Conservation (phyloP, 2,329 filamentous ascomycete genomes). For the Incumbomyces lentus region DNA sequence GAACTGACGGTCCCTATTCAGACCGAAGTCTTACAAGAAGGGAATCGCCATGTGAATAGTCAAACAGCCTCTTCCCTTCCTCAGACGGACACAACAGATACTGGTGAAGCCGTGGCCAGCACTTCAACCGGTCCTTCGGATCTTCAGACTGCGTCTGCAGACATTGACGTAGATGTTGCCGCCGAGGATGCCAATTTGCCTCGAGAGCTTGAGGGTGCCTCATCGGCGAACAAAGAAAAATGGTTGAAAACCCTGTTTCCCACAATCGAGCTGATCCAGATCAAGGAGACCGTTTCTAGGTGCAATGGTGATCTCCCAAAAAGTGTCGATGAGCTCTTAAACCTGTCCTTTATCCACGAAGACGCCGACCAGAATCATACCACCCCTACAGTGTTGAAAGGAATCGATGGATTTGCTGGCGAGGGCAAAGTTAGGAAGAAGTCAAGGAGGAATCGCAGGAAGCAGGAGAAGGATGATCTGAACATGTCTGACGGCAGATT, state of each 20-base stretch:
- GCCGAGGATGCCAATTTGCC: not conserved
- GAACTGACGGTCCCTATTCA: constrained; percentile 32
- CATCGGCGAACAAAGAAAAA: constrained; percentile 49
- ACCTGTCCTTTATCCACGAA: constrained; percentile 65
- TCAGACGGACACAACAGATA: not conserved
- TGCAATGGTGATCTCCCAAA: constrained; percentile 55
- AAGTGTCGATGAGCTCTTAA: constrained; percentile 72
- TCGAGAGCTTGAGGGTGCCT: constrained; percentile 10
- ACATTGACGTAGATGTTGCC: not conserved
- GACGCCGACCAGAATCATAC: constrained; percentile 43
- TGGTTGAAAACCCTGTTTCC: constrained; percentile 63
- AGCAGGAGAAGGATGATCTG: constrained; percentile 23
- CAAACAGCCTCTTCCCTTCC: constrained; percentile 7
- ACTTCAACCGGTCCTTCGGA: constrained; percentile 18
- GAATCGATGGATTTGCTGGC: constrained; percentile 71
- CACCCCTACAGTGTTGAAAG: constrained; percentile 46
- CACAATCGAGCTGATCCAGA: constrained; percentile 53
- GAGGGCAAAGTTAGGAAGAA: constrained; percentile 32
- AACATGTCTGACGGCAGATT: constrained; percentile 15
- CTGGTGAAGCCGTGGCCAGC: constrained; percentile 14
- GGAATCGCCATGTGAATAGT: not conserved
- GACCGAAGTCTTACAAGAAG: not conserved
- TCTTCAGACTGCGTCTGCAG: not conserved
- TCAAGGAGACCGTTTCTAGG: constrained; percentile 58
- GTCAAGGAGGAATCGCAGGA: constrained; percentile 5